Percentiles rank a stretch among this genome's conserved stretches.
phyloP scores from a whole-genome alignment of 164 flowering plant species.

The Stephania cephalantha region DNA sequence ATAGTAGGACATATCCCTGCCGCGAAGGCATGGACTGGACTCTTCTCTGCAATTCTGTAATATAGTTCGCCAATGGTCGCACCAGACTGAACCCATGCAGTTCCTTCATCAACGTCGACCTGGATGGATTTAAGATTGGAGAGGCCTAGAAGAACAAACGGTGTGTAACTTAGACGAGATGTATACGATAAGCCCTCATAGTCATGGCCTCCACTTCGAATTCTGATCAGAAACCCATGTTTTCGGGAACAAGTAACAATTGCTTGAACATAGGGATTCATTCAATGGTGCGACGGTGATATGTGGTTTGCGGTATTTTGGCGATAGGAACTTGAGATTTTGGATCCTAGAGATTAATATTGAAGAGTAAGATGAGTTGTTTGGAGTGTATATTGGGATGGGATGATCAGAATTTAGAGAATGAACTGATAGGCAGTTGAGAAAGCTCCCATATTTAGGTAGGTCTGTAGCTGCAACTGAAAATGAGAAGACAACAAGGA shows the following conservation, averaged over 20 bases:
- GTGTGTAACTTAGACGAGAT: too few species aligned
- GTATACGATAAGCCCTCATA: too few species aligned
- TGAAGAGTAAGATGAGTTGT: neutral
- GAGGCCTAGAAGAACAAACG: too few species aligned
- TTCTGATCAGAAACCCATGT: neutral
- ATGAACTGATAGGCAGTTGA: neutral
- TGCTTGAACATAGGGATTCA: slow-evolving; percentile 1
- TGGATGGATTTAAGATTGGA: too few species aligned
- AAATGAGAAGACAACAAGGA: neutral
- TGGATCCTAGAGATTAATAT: slow-evolving; percentile 1
- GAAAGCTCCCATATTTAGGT: neutral
- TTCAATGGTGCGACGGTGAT: neutral
- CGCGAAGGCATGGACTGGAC: slow-evolving; percentile 34
- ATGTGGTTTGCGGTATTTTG: neutral
- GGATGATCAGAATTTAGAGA: neutral
- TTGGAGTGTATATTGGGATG: slow-evolving; percentile 3
- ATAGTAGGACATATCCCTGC: slow-evolving; percentile 37
- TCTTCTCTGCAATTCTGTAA: slow-evolving; percentile 29
- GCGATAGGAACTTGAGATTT: slow-evolving; percentile 1
- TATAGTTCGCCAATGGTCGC: slow-evolving; percentile 38
- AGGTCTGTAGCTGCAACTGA: neutral
- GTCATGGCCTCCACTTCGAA: too few species aligned
- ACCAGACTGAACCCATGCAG: slow-evolving; percentile 21
- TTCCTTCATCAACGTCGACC: too few species aligned
- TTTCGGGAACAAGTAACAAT: neutral